Conservation (phyloP, 352 stramenopile species). For the Globisporangium acanthophoron region DNA sequence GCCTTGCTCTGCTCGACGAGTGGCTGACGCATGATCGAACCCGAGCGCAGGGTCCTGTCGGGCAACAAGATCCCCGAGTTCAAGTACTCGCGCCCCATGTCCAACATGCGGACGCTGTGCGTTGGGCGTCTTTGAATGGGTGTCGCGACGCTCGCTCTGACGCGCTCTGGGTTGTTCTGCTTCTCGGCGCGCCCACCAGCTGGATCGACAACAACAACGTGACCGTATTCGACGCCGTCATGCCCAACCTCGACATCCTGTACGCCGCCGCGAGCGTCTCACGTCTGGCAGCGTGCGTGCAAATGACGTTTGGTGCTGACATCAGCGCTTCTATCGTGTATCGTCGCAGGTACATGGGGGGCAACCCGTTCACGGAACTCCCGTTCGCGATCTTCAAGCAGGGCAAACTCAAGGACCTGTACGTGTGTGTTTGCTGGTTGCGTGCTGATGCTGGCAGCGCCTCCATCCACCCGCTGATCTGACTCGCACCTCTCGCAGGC, state of each 20-base stretch:
- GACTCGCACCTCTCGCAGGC: background rate
- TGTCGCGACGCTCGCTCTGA: conserved; percentile 2
- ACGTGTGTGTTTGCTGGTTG: background rate
- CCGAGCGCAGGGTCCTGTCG: background rate
- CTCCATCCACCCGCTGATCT: background rate
- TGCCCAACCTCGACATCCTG: background rate
- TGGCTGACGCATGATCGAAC: background rate
- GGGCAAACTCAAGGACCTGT: background rate
- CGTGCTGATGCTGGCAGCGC: too few species aligned
- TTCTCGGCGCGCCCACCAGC: conserved; percentile 1
- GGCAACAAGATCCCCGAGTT: background rate
- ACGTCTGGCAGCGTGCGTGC: too few species aligned
- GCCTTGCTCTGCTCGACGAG: background rate
- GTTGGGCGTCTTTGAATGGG: conserved; percentile 11
- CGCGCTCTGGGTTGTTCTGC: background rate
- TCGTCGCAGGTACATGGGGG: background rate
- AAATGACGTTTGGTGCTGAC: background rate
- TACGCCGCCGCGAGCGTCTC: background rate
- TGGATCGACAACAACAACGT: background rate
- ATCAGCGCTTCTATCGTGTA: background rate
- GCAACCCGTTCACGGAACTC: background rate
- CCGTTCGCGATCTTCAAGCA: background rate
- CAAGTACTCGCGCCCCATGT: conserved; percentile 12
- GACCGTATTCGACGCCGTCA: background rate
- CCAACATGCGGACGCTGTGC: conserved; percentile 31